phyloP scores from a whole-genome alignment of 169 alveolate species.

The Cyclospora cayetanensis region DNA sequence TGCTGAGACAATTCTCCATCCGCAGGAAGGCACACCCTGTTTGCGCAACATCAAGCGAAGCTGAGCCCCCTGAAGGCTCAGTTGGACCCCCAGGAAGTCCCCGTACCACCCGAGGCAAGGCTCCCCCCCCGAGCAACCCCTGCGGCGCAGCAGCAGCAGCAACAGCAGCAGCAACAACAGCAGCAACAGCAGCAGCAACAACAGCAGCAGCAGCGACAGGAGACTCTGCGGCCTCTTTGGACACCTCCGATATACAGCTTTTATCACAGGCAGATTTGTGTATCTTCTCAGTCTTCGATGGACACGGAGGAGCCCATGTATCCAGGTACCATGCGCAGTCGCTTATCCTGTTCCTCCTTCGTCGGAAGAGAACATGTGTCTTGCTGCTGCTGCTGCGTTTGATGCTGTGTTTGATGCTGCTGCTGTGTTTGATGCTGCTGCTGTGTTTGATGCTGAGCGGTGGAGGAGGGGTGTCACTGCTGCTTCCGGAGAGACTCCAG shows the following conservation, averaged over 20 bases:
- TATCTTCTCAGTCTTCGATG: constrained; percentile 77
- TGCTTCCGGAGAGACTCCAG: no score
- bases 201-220: constrained; percentile 43
- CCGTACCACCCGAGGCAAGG: not conserved
- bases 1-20: no score
- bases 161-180: constrained; percentile 28
- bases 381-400: not conserved
- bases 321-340: constrained; percentile 42
- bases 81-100: not conserved
- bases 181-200: constrained; percentile 9
- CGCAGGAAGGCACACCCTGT: no score
- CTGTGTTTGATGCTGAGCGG: not conserved
- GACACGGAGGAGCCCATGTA: constrained; percentile 74
- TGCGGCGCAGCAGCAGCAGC: not conserved
- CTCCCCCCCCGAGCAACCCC: not conserved
- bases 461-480: no score
- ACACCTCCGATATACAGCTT: no score
- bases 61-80: not conserved
- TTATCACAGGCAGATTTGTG: constrained; percentile 96
- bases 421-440: not conserved
- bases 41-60: constrained; percentile 14
- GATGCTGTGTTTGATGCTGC: constrained; percentile 1
- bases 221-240: not conserved
- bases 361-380: not conserved
- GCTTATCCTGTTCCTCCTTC: no score